A percentile compares a stretch with the other conserved stretches of the same genome.
Conservation (phyloP, 2,329 filamentous ascomycete species). For the Xylariaceae sp. region DNA sequence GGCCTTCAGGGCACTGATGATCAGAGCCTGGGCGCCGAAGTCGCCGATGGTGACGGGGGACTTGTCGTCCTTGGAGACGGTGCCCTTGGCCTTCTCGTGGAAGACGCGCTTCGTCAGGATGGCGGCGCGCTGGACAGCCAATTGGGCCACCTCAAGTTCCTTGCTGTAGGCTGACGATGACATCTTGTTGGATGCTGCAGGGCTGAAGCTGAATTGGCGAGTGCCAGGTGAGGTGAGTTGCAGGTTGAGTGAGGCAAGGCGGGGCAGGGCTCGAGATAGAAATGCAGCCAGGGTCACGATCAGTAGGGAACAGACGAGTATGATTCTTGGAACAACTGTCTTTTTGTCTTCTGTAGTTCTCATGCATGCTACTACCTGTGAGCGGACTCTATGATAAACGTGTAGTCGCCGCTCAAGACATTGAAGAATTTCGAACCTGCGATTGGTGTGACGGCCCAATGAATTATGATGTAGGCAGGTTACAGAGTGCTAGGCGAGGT, state of each 20-base stretch:
- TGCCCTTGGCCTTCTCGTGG: constrained; percentile 90
- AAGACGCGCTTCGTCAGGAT: constrained; percentile 78
- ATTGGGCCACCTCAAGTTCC: constrained; percentile 72
- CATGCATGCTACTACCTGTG: constrained; percentile 15
- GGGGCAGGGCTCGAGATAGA: constrained; percentile 35
- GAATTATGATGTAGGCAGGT: no score
- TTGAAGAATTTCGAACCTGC: no score
- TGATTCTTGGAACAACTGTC: constrained; percentile 8
- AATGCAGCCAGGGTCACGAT: constrained; percentile 33
- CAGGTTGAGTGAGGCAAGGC: constrained; percentile 33
- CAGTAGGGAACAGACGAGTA: constrained; percentile 29
- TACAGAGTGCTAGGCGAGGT: no score
- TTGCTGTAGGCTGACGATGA: constrained; percentile 59
- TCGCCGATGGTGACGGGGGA: constrained; percentile 97
- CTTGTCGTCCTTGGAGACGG: constrained; percentile 90
- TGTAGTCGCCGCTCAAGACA: no score
- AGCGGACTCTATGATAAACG: no score
- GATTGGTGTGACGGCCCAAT: no score
- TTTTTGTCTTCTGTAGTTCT: constrained; percentile 18
- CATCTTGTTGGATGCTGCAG: constrained; percentile 16
- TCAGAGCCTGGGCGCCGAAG: constrained; percentile 95
- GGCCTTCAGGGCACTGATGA: constrained; percentile 85
- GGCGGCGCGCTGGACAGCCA: constrained; percentile 74
- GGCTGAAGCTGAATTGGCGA: constrained; percentile 9
- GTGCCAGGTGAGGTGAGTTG: constrained; percentile 25